Conservation (phyloP, 441 rosid genomes). For the Populus trichocarpa region DNA sequence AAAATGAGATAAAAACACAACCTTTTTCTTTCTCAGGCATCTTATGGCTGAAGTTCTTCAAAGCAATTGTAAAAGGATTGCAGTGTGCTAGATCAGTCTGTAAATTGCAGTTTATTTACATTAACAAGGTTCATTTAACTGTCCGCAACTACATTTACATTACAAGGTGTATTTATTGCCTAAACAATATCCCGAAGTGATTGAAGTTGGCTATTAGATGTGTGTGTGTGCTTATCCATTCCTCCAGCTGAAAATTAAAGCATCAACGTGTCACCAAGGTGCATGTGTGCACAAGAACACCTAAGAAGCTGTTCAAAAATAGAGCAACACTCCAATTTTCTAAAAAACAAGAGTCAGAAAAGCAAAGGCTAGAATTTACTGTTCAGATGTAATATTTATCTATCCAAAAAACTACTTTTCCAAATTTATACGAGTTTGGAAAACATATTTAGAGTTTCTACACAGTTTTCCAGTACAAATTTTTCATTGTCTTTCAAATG, state of each 20-base stretch:
- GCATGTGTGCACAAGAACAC: background rate
- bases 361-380: background rate
- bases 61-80: constrained; percentile 40
- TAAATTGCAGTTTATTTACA: background rate
- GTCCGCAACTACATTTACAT: background rate
- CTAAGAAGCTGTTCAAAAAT: background rate
- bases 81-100: constrained; percentile 57
- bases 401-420: background rate
- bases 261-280: background rate
- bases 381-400: background rate
- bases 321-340: background rate
- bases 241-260: background rate
- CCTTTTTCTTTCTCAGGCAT: constrained; percentile 39
- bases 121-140: background rate
- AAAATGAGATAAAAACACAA: constrained; percentile 12
- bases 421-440: background rate
- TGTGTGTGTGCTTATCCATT: background rate
- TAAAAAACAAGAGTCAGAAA: background rate
- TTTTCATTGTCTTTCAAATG: too few species aligned
- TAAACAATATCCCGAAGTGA: background rate
- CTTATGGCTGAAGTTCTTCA: constrained; percentile 43
- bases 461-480: background rate
- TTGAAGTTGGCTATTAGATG: background rate
- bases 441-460: background rate
- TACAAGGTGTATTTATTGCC: background rate